phyloP scores from a whole-genome alignment of 2,329 filamentous ascomycete genomes.

The Sarocladium kiliense region DNA sequence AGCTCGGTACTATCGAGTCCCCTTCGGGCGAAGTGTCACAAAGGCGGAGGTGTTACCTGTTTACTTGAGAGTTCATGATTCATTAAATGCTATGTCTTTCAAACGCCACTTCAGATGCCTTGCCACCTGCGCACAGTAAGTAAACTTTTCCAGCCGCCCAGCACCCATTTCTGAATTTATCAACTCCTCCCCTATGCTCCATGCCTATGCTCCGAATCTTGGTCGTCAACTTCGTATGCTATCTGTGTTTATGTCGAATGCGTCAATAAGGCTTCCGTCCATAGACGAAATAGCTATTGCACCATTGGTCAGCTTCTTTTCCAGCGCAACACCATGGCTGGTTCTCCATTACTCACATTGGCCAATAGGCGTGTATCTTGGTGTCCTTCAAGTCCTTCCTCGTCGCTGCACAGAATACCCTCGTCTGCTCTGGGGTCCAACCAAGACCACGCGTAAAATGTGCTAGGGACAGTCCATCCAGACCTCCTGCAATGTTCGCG shows the following conservation, averaged over 20 bases:
- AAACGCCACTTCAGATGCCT: too few relatives aligned
- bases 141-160: too few relatives aligned
- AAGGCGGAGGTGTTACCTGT: too few relatives aligned
- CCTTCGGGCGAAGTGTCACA: too few relatives aligned
- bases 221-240: neutral
- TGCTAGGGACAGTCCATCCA: conserved; percentile 24
- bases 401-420: conserved; percentile 18
- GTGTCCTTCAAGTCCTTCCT: conserved; percentile 20
- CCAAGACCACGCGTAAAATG: conserved; percentile 21
- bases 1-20: too few relatives aligned
- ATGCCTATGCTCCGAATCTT: neutral
- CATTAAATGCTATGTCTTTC: too few relatives aligned
- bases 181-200: neutral
- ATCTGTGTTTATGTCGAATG: neutral
- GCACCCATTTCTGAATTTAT: too few relatives aligned
- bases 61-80: too few relatives aligned
- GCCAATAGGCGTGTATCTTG: conserved; percentile 23
- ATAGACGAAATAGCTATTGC: conserved; percentile 2
- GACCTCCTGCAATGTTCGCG: conserved; percentile 16
- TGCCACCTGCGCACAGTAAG: too few relatives aligned
- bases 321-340: too few relatives aligned
- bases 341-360: conserved; percentile 17
- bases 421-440: conserved; percentile 20
- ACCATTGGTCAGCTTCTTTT: too few relatives aligned
- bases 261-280: neutral